Conservation (phyloP, 139 green algal species). For the Picochlorum sp. region DNA sequence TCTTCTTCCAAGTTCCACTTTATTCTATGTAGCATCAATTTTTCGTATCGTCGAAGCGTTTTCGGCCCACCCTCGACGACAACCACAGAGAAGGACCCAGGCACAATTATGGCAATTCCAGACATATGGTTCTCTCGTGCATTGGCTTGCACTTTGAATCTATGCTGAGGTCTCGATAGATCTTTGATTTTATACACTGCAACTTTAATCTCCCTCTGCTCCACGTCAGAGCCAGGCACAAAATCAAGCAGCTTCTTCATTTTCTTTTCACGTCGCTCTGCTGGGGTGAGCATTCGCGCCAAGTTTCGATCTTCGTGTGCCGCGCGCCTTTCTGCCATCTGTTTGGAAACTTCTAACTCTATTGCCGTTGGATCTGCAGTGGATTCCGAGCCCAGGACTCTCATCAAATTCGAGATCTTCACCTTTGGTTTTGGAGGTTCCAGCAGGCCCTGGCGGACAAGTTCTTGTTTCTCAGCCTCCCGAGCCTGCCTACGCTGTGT, state of each 20-base stretch:
- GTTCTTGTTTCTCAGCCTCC: constrained; percentile 96
- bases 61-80: constrained; percentile 78
- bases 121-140: constrained; percentile 58
- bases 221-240: constrained; percentile 20
- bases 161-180: constrained; percentile 49
- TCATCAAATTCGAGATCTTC: constrained; percentile 93
- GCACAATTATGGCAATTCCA: constrained; percentile 16
- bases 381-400: constrained; percentile 81
- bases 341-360: constrained; percentile 76
- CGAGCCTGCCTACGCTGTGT: constrained; percentile 80
- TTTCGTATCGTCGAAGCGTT: constrained; percentile 64
- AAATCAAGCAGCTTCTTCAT: constrained; percentile 79
- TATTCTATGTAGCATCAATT: constrained; percentile 93
- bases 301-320: constrained; percentile 96
- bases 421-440: constrained; percentile 94
- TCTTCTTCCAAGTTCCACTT: constrained; percentile 70
- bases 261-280: constrained; percentile 90
- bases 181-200: constrained; percentile 38
- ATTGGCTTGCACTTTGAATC: constrained; percentile 92
- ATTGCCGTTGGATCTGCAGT: constrained; percentile 85
- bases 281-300: constrained; percentile 84
- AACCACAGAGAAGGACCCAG: constrained; percentile 53
- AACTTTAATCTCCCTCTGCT: constrained; percentile 7
- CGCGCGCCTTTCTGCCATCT: constrained; percentile 73
- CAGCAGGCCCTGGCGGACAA: constrained; percentile 85